phyloP scores from a whole-genome alignment of 1,284 basidiomycete species.

The Sparassis latifolia region DNA sequence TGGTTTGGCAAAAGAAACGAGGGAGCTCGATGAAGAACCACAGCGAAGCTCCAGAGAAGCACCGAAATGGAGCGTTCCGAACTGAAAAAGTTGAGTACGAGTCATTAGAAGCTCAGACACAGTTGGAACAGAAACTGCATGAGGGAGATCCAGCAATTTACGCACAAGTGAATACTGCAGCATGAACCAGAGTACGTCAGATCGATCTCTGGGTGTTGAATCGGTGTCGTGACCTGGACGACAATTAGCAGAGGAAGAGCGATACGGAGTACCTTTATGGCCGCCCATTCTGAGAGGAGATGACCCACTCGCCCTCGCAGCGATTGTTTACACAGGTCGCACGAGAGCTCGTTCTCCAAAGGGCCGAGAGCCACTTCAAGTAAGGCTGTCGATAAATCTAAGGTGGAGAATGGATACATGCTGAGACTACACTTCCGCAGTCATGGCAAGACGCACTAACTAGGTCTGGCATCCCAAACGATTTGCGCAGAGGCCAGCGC shows the following conservation, averaged over 20 bases:
- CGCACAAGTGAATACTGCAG: too few species aligned
- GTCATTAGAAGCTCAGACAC: too few species aligned
- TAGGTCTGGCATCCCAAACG: conserved; percentile 30
- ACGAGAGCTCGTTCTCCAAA: conserved; percentile 21
- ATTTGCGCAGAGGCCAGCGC: conserved; percentile 29
- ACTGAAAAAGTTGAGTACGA: too few species aligned
- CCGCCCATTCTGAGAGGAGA: conserved; percentile 63
- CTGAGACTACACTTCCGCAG: background rate
- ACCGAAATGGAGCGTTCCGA: too few species aligned
- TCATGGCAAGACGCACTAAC: conserved; percentile 12
- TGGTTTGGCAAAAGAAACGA: too few species aligned
- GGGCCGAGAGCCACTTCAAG: conserved; percentile 22
- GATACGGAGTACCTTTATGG: conserved; percentile 47
- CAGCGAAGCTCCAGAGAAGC: too few species aligned
- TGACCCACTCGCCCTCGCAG: conserved; percentile 57
- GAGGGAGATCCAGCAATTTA: too few species aligned
- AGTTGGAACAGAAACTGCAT: too few species aligned
- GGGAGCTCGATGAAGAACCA: too few species aligned
- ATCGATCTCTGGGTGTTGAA: too few species aligned
- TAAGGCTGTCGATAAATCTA: conserved; percentile 21
- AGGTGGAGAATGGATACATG: background rate
- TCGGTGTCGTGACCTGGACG: too few species aligned
- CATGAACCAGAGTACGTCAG: too few species aligned
- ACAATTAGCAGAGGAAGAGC: background rate
- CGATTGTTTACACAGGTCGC: conserved; percentile 45